Evolutionary conservation across 495 filamentous ascomycete genomes (phyloP).

Genomic region (Delitschia confertaspora): DNA sequence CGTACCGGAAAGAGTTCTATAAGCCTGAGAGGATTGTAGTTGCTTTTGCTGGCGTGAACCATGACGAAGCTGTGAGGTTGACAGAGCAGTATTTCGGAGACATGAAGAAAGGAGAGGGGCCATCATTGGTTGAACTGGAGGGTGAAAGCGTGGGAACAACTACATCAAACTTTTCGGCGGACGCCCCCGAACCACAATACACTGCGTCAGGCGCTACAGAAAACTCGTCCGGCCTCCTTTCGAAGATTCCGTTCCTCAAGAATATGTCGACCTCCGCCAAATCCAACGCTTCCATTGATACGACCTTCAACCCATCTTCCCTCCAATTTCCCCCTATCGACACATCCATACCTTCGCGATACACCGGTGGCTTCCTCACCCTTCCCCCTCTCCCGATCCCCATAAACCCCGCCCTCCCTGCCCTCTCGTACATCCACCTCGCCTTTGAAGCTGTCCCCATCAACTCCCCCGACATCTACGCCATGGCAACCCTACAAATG

Average conservation of each 20-base stretch:
- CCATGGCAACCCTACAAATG: constrained; percentile 90
- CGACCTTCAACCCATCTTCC: constrained; percentile 33
- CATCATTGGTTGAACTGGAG: constrained; percentile 36
- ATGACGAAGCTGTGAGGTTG: constrained; percentile 68
- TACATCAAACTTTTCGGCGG: constrained; percentile 2
- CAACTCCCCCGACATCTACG: constrained; percentile 84
- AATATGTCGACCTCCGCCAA: constrained; percentile 68
- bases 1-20: constrained; percentile 78
- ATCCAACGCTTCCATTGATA: constrained; percentile 47
- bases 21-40: constrained; percentile 84
- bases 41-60: constrained; percentile 86
- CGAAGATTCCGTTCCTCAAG: constrained; percentile 88
- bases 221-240: constrained; percentile 55
- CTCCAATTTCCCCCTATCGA: constrained; percentile 45
- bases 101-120: constrained; percentile 54
- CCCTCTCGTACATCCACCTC: constrained; percentile 83
- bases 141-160: too few relatives aligned
- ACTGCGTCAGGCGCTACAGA: constrained; percentile 39
- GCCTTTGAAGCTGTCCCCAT: constrained; percentile 95
- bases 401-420: constrained; percentile 65
- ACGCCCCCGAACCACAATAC: constrained; percentile 31
- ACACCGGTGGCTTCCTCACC: constrained; percentile 86
- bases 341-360: constrained; percentile 61
- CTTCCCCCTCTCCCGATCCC: constrained; percentile 72
- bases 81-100: constrained; percentile 83